phyloP scores from a whole-genome alignment of 2,329 filamentous ascomycete genomes.

The Xylariaceae sp. region DNA sequence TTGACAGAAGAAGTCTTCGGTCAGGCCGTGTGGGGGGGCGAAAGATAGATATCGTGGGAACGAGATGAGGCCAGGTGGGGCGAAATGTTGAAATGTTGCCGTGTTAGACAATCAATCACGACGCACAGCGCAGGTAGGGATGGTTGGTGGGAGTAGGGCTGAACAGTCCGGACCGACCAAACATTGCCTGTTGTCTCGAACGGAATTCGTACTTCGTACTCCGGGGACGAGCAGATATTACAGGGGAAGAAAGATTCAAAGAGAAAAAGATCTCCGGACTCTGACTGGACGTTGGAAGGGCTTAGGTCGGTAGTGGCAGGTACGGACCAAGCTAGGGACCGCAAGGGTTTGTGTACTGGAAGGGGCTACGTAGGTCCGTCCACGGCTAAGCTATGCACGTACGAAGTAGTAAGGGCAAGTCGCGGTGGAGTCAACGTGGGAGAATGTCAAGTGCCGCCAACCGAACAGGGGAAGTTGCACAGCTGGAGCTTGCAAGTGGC shows the following conservation, averaged over 20 bases:
- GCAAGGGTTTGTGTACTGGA: too few species aligned
- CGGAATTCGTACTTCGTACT: slow-evolving; percentile 2
- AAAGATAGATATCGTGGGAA: not conserved
- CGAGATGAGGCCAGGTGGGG: slow-evolving; percentile 8
- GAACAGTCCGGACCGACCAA: slow-evolving; percentile 1
- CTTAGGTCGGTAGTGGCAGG: too few species aligned
- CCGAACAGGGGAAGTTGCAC: not conserved
- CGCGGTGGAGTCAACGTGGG: slow-evolving; percentile 3
- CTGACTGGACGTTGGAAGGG: slow-evolving; percentile 4
- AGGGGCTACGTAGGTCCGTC: too few species aligned
- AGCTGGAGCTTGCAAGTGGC: not conserved
- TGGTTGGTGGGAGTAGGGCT: slow-evolving; percentile 1
- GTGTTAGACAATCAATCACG: slow-evolving; percentile 5
- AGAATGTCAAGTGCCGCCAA: not conserved
- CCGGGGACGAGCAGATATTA: not conserved
- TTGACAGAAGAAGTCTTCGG: not conserved
- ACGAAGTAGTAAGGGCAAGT: not conserved
- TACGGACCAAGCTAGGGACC: too few species aligned
- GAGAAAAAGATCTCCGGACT: not conserved
- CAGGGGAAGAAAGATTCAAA: not conserved
- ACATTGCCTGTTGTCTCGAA: slow-evolving; percentile 11
- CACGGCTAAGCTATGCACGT: too few species aligned
- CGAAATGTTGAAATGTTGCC: not conserved
- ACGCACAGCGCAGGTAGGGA: not conserved
- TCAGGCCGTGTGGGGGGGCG: not conserved